Evolutionary conservation across 306 rosid species (phyloP).

Genomic region (Casuarina equisetifolia): DNA sequence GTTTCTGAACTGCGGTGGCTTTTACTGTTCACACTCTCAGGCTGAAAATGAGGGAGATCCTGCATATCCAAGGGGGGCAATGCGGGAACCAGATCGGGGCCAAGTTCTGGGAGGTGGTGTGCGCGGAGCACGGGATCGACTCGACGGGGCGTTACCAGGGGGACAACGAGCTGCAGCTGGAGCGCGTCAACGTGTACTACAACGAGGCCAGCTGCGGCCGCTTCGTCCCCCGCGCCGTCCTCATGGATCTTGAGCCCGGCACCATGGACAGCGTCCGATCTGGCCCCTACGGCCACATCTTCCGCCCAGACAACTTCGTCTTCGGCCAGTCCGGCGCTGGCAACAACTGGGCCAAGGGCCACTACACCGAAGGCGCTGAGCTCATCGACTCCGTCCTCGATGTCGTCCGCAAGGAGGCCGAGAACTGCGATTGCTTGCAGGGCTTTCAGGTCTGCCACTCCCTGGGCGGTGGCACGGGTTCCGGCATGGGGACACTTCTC

Average conservation of each 20-base stretch:
- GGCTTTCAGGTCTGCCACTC: constrained; percentile 72
- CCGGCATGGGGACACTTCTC: no score
- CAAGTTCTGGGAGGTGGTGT: no score
- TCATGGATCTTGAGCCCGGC: constrained; percentile 76
- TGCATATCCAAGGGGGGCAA: constrained; percentile 71
- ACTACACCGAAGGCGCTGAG: constrained; percentile 69
- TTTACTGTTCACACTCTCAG: not conserved
- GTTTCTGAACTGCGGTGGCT: not conserved
- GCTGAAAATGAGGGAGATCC: constrained; percentile 60
- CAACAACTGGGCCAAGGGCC: no score
- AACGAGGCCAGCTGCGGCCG: constrained; percentile 72
- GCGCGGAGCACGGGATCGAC: constrained; percentile 68
- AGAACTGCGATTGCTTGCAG: constrained; percentile 69
- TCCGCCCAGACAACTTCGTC: constrained; percentile 66
- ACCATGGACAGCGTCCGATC: constrained; percentile 77
- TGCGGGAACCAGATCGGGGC: constrained; percentile 49
- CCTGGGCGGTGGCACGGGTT: constrained; percentile 46
- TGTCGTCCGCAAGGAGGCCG: constrained; percentile 68
- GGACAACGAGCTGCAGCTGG: constrained; percentile 61
- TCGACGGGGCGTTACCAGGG: constrained; percentile 63
- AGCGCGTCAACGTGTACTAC: constrained; percentile 73
- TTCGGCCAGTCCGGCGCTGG: constrained; percentile 46
- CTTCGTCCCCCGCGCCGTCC: constrained; percentile 64
- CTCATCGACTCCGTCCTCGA: constrained; percentile 71
- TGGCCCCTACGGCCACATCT: constrained; percentile 71